Conservation (phyloP, 1,284 basidiomycete genomes). For the Neotropicomus parvogracilis region DNA sequence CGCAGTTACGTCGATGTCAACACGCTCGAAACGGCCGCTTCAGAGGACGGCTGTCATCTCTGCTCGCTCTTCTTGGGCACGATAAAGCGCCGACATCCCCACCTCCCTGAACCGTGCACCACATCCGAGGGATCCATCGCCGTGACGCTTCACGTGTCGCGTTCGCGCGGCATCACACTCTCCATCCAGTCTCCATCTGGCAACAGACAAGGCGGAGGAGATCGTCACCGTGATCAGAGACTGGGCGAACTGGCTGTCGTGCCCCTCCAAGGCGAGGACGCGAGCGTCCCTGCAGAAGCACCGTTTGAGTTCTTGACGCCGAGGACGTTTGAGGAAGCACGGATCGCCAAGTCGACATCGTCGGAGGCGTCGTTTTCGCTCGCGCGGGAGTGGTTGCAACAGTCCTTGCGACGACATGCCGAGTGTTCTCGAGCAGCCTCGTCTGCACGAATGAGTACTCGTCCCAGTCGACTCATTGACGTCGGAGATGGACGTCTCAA, state of each 20-base stretch:
- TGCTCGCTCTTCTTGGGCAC: neutral
- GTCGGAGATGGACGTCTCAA: neutral
- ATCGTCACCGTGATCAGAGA: too few species aligned
- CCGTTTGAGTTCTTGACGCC: neutral
- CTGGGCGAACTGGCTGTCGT: neutral
- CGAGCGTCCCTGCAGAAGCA: neutral
- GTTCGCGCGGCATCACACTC: neutral
- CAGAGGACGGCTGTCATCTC: neutral
- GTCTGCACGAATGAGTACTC: neutral
- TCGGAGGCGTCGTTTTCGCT: neutral
- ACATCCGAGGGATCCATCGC: neutral
- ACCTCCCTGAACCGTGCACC: too few species aligned
- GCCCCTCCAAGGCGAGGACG: neutral
- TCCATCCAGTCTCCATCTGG: neutral
- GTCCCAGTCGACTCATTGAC: conserved; percentile 1
- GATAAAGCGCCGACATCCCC: neutral
- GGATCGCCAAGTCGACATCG: neutral
- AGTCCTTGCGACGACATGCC: neutral
- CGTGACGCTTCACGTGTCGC: neutral
- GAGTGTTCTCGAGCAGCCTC: neutral
- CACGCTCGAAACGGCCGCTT: neutral
- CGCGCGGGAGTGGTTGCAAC: neutral
- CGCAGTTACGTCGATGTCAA: neutral
- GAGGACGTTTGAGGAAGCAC: neutral
- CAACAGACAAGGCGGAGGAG: too few species aligned